Base-by-base conservation (phyloP, 1,284 basidiomycete genomes). In the Cryptococcus sp. region DNA sequence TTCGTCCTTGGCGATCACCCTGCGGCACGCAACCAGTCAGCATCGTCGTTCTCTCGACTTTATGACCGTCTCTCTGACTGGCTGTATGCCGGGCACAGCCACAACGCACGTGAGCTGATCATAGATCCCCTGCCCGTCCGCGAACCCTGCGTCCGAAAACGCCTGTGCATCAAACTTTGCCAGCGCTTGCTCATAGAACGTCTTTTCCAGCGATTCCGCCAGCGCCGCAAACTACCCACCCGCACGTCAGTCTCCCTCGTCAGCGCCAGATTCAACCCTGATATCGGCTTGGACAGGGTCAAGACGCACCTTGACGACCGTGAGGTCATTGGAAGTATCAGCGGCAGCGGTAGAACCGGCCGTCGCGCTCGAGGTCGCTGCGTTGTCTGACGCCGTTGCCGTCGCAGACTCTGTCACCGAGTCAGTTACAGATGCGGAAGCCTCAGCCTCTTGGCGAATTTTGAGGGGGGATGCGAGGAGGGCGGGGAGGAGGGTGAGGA, bases 121-220 rank as follows among this genome's bases (percentile, higher is more conserved):
- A 43, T 84, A 73, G 16, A 86, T 79, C 46, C 87, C 68, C 38
- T 83, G 73, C 11, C 81, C 78, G 15, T 81, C 80, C 6, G 80
- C 67, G 73, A 86, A 89, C 16, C 89, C 89, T 55, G 87, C 88
- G 12, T 73, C 57, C 11, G 75, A 76, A 73, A 90, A 89, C 72
- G 87, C 86, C 8, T 81, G 71, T 18, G 80, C 73, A 63, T 82
- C 77, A 80, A 91, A 91, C 65, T 84, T 85, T 24, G 73, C 56
- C 23, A 91, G 78, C 5, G 83, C 88, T 64, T 87, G 79, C 4
- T 77, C 63, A 76, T 91, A 91, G 72, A 89, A 90, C 43, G 77
- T 66, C 24, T 80, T 81, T 73, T 90, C 88, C 24, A 90, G 79
- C 60, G 85, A 82, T 75, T 90, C 87, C 45, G 89, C 79, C 44